These are phyloP conservation scores for Pholiota adiposa DNA, from an alignment of 1,284 basidiomycete species.

Conservation along the genomic window DNA sequence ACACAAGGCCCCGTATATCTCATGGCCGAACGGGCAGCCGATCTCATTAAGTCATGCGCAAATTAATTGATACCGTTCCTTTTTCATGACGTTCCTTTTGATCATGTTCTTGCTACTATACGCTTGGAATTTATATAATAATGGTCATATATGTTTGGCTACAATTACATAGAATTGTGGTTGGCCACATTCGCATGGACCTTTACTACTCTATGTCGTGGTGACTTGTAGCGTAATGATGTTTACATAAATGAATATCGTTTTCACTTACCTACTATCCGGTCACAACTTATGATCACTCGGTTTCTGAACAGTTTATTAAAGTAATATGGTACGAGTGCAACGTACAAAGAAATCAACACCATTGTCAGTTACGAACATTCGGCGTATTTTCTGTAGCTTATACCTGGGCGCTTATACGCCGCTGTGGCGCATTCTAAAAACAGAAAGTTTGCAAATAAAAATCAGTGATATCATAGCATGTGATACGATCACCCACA, in stretches of 20 bases:
- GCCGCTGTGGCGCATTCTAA: background rate
- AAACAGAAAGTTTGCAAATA: background rate
- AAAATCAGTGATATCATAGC: conserved; percentile 8
- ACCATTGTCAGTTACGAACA: too few relatives aligned
- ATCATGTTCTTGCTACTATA: background rate
- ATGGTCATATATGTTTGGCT: background rate
- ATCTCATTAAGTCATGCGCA: conserved; percentile 31
- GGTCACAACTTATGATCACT: too few relatives aligned
- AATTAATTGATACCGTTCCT: background rate
- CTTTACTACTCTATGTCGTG: too few relatives aligned
- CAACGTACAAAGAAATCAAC: too few relatives aligned
- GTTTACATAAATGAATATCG: too few relatives aligned
- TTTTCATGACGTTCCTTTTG: background rate
- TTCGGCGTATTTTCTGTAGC: too few relatives aligned
- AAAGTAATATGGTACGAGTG: too few relatives aligned
- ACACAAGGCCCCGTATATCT: conserved; percentile 34
- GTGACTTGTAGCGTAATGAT: too few relatives aligned
- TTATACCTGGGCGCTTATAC: background rate
- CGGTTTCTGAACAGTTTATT: too few relatives aligned
- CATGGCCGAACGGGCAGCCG: conserved; percentile 38
- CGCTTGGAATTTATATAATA: background rate
- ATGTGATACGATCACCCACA: conserved; percentile 2
- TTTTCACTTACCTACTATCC: too few relatives aligned
- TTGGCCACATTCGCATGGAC: too few relatives aligned
- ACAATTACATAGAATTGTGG: background rate